Evolutionary conservation across 108 stramenopile species (phyloP), one percentile per base, ranked within the genome.

Genomic region (Epipyxis sp.): DNA sequence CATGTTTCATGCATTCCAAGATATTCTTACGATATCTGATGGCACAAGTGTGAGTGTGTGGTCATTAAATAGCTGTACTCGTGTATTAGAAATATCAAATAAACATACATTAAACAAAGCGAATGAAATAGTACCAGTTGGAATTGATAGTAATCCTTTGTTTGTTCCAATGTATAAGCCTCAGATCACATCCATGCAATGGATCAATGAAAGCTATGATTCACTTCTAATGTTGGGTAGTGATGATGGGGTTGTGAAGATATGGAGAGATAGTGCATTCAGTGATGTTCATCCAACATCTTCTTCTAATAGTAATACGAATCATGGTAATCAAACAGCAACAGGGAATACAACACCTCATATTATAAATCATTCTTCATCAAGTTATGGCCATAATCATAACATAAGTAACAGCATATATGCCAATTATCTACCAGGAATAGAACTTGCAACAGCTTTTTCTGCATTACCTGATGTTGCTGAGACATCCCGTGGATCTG

Each of bases 201-300:
- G 98, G 98, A 90, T 98, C 25, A 96, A 98, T 69, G 94, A 93
- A 69, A 69, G 79, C 40, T 68, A 78, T 6, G 82, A 88, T 1
- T 83, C 87, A 80, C 79, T 96, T 0, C 86, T 97, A 50, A 76
- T 97, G 40, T 89, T 91, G 32, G 96, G 96, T 6, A 84, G 90
- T 58, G 94, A 94, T 77, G 95, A 95, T 81, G 98, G 98, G 0
- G 89, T 91, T 0, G 94, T 94, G 42, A 85, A 94, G 20, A 82
- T 97, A 3, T 94, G 93, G 92, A 82, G 86, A 59, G 91, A 86
- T 0, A 50, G 94, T 2, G 44, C 93, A 58, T 85, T 91, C 59
- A 65, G 79, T n/a, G 90, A 89, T 42, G 6, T 50, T 20, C 6
- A 6, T 13, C 46, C 6, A 50, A 13, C 46, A 6, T 13, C 6